Evolutionary conservation across 2,329 filamentous ascomycete species (phyloP).

Genomic region (Lachnellula hyalina): DNA sequence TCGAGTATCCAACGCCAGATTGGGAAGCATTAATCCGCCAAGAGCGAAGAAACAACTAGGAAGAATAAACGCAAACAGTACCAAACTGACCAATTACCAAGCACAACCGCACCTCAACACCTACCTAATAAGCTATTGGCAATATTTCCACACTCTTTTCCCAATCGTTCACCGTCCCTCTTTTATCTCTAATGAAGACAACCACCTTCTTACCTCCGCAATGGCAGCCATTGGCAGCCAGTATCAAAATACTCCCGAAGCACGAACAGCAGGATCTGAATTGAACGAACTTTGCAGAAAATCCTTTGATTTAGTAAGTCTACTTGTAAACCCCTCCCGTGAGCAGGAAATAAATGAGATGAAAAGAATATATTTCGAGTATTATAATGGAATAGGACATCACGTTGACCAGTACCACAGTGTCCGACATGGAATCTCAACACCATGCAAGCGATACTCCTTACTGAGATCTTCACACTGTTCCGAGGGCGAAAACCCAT

Average conservation of each 20-base stretch:
- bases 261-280: constrained; percentile 24
- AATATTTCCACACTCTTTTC: constrained; percentile 23
- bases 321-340: not conserved
- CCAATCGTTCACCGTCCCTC: constrained; percentile 28
- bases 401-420: constrained; percentile 9
- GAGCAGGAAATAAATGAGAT: not conserved
- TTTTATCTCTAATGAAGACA: constrained; percentile 18
- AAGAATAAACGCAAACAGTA: constrained; percentile 11
- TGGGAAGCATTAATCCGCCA: constrained; percentile 21
- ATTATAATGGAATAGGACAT: not conserved
- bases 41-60: constrained; percentile 22
- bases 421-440: constrained; percentile 22
- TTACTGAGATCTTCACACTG: constrained; percentile 28
- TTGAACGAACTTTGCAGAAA: constrained; percentile 26
- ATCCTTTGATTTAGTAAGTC: constrained; percentile 23
- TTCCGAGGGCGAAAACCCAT: constrained; percentile 27
- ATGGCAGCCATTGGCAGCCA: constrained; percentile 31
- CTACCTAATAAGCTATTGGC: constrained; percentile 28
- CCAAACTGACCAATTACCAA: constrained; percentile 9
- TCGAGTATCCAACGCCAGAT: constrained; percentile 24
- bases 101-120: constrained; percentile 18
- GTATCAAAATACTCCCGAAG: constrained; percentile 25
- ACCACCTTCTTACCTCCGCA: constrained; percentile 20
- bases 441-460: constrained; percentile 30
- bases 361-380: not conserved